A percentile compares a stretch with the other conserved stretches of the same genome.
phyloP scores from a whole-genome alignment of 163 green algal species.

The Trebouxiophyceae sp. region DNA sequence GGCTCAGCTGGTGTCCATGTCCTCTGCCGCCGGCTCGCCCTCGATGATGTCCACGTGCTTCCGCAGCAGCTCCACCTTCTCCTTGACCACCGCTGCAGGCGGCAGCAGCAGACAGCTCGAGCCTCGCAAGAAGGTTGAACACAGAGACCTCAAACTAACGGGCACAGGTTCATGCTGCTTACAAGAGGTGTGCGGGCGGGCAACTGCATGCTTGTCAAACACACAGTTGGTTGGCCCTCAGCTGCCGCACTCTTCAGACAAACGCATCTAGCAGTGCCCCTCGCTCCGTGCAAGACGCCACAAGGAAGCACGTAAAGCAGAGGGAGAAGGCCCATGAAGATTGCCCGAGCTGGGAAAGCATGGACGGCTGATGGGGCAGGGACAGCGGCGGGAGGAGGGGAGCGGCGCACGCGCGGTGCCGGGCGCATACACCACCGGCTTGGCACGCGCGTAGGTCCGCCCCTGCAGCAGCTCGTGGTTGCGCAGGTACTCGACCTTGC shows the following conservation, averaged over 20 bases:
- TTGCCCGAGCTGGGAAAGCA: neutral
- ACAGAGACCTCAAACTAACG: too few relatives aligned
- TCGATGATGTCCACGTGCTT: conserved; percentile 43
- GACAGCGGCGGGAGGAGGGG: too few relatives aligned
- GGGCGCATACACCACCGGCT: conserved; percentile 52
- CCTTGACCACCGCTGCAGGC: conserved; percentile 41
- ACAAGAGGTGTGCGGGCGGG: too few relatives aligned
- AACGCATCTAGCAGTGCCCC: neutral
- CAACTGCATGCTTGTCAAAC: too few relatives aligned
- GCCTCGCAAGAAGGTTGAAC: too few relatives aligned
- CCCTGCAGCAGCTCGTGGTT: conserved; percentile 81
- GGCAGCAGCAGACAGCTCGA: too few relatives aligned
- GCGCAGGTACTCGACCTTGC: conserved; percentile 70
- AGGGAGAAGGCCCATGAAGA: neutral
- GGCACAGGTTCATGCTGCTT: too few relatives aligned
- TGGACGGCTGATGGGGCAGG: too few relatives aligned
- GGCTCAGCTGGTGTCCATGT: conserved; percentile 55
- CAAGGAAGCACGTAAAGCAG: neutral
- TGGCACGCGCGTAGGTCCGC: conserved; percentile 56
- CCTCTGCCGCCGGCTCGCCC: conserved; percentile 27
- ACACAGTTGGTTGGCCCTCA: too few relatives aligned
- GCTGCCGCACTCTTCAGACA: too few relatives aligned
- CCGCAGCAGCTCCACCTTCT: conserved; percentile 31
- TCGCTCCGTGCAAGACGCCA: neutral
- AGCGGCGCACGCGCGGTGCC: conserved; percentile 48